These are phyloP conservation scores for Gentiana macrophylla DNA, from an alignment of 257 asterid genomes.

Conservation along the genomic window DNA sequence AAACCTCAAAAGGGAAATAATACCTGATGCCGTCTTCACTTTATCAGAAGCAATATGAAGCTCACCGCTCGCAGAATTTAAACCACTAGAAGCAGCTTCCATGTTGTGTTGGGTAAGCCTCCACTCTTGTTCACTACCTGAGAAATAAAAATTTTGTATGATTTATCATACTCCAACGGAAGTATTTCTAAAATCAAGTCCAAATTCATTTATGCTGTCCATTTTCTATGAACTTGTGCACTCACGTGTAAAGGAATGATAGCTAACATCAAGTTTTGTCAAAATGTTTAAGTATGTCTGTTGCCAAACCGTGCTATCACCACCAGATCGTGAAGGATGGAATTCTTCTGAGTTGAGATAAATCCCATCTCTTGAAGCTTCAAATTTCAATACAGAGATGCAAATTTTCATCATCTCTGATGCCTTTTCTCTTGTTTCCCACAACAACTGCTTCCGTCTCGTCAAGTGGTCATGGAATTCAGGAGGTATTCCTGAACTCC, in stretches of 20 bases:
- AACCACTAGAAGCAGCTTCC: constrained; percentile 89
- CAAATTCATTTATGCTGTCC: constrained; percentile 6
- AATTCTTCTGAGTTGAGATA: constrained; percentile 42
- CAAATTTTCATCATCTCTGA: constrained; percentile 73
- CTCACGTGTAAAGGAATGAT: constrained; percentile 82
- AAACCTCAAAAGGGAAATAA: neutral
- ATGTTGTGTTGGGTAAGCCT: constrained; percentile 73
- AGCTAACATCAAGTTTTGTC: constrained; percentile 60
- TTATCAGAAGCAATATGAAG: constrained; percentile 64
- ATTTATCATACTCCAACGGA: neutral
- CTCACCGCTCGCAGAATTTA: constrained; percentile 75
- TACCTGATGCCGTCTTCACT: constrained; percentile 87
- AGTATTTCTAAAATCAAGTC: constrained; percentile 5
- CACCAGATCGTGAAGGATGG: constrained; percentile 38
- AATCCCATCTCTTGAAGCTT: constrained; percentile 88
- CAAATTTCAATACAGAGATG: constrained; percentile 79
- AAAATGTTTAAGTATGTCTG: constrained; percentile 63
- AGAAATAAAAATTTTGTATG: constrained; percentile 10
- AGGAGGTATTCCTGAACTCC: constrained; percentile 76
- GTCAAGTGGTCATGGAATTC: constrained; percentile 83
- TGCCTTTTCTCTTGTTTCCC: constrained; percentile 72
- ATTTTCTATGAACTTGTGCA: constrained; percentile 12
- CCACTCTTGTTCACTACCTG: constrained; percentile 99
- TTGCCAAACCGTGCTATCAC: constrained; percentile 85
- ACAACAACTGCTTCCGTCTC: constrained; percentile 53